Conservation (phyloP, 805 yeast genomes). For the Tetrapisispora taiwanensis region DNA sequence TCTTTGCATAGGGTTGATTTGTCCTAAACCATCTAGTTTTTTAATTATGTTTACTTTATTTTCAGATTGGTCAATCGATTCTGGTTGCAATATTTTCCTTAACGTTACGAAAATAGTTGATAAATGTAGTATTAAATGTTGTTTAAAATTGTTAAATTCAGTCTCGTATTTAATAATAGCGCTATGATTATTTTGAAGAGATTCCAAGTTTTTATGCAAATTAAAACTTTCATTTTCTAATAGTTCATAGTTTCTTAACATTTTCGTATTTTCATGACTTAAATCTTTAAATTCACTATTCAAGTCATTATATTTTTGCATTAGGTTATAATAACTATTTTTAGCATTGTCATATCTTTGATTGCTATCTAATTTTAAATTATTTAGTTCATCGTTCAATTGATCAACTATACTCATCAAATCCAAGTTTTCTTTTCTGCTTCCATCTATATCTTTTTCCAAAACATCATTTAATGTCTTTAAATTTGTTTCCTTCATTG, state of each 20-base stretch:
- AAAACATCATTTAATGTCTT: constrained; percentile 16
- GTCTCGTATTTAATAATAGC: constrained; percentile 9
- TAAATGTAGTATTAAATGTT: constrained; percentile 37
- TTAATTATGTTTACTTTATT: constrained; percentile 37
- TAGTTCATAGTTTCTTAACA: constrained; percentile 8
- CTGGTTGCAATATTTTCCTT: constrained; percentile 45
- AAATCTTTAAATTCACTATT: constrained; percentile 7
- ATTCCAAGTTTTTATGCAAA: constrained; percentile 15
- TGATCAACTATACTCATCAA: constrained; percentile 5
- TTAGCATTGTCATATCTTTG: constrained; percentile 22
- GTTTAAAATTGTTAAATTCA: constrained; percentile 34
- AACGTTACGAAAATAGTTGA: constrained; percentile 42
- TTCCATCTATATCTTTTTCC: constrained; percentile 9
- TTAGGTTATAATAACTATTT: constrained; percentile 9
- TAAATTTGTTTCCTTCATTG: constrained; percentile 19
- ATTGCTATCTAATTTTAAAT: constrained; percentile 17
- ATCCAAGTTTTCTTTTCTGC: not conserved
- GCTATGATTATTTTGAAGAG: constrained; percentile 4
- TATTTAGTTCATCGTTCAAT: constrained; percentile 14
- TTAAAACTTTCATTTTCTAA: constrained; percentile 19
- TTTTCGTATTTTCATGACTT: constrained; percentile 6
- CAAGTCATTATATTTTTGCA: constrained; percentile 7
- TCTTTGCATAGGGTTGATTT: constrained; percentile 23
- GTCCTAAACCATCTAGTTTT: constrained; percentile 11
- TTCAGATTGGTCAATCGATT: constrained; percentile 50